Base-by-base conservation (phyloP, 1,139 yeast genomes). In the Geotrichum candidum region DNA sequence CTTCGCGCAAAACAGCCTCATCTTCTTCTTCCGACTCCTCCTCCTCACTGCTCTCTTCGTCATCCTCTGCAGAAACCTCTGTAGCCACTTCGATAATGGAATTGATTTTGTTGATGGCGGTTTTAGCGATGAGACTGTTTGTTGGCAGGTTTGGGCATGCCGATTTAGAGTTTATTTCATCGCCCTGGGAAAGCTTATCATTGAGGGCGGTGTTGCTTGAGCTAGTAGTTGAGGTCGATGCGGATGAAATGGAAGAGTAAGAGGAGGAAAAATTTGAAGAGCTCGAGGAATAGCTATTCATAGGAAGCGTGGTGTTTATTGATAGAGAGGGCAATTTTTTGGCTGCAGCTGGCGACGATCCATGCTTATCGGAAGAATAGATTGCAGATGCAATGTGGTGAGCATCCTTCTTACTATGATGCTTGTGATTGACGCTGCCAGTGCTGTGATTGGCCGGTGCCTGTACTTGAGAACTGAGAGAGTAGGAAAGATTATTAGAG, bases 1-100 rank as follows among this genome's bases (percentile, higher is more conserved):
- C 96, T 57, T 77, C 78, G 18, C 66, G 70, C 50, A 63, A 61
- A 57, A 25, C 57, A 22, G 53, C 52, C 27, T 60, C 63, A 2
- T 56, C 55, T 18, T 57, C 62, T 11, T 62, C 55, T 3, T 53
- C 13, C 13, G 50, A 53, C 18, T 58, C 65, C 13, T 53, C 57
- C n/a, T 53, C 57, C n/a, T 53, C 56, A 53, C 29, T 22, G 22
- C 13, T 38, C 18, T 51, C 41, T 25, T 22, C 48, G 27, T 57
- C 48, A 27, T 60, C 59, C 18, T 50, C 56, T 15, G 56, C 53
- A 2, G 56, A 45, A 11, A 15, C 54, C 31, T 27, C 48, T 2
- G 33, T 18, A 27, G 51, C 35, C 35, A 31, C 27, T 10, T 48
- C 62, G n/a, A 25, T 52, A 13, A 45, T 27, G 41, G 41, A 22